Base-by-base conservation (phyloP, 2,329 filamentous ascomycete genomes). In the Aspergillus unguis region DNA sequence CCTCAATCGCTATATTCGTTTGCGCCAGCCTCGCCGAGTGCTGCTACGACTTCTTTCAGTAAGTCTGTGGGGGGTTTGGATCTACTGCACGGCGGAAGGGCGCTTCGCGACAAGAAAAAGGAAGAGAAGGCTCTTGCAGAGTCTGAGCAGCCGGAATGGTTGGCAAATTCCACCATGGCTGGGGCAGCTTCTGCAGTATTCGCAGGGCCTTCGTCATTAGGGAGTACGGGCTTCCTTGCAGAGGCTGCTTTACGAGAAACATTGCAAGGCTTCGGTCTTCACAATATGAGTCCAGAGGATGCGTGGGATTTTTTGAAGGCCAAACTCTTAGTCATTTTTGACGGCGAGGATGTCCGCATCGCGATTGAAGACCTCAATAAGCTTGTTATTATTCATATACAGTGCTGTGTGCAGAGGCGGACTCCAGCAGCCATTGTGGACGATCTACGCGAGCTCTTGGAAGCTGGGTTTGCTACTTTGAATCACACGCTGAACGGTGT, bases 51-150 rank as follows among this genome's bases (percentile, higher is more conserved):
- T 6, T 71, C 80, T 1, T 95, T 97, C 67, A 80, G 85, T 35
- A 95, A 94, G 72, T 87, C 86, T 3, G 88, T 94, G 65, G 92
- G 88, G 54, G 88, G 87, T 0, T 76, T 92, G 40, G 89, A 92
- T 69, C 74, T 92, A 27, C 80, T 89, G 47, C 88, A 92, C 72
- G 89, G 87, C 38, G 88, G 86, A 1, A 81, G 87, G 38, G 87
- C 85, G 5, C 71, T 92, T 42, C 82, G 88, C 35, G 90, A 96
- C 66, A 95, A 92, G 76, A 87, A 86, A 68, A 86, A 87, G 60
- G 85, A 88, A 57, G 86, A 89, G 58, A 84, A 85, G 59, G 79
- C 51, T 69, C 63, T 59, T 53, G 70, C 68, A 4, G 72, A 74
- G 44, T 61, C 62, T 10, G 72, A 74, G 42, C 65, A 67, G 47